These are phyloP conservation scores for Kurtzmaniella cleridarum DNA, from an alignment of 805 yeast species.

Conservation along the genomic window DNA sequence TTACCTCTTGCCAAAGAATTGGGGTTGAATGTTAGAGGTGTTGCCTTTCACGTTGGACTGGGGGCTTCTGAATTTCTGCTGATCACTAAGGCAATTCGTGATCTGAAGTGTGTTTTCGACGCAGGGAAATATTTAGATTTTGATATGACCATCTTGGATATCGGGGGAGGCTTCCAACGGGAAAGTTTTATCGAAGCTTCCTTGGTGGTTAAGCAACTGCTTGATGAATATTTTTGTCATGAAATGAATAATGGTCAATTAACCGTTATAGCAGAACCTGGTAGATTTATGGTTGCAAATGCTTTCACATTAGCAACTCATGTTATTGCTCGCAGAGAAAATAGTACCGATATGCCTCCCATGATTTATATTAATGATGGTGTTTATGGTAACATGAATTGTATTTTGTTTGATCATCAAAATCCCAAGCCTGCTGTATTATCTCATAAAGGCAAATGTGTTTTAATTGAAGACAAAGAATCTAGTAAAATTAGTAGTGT, in stretches of 20 bases:
- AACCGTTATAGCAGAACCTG: slow-evolving; percentile 80
- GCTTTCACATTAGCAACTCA: slow-evolving; percentile 82
- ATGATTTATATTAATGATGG: slow-evolving; percentile 94
- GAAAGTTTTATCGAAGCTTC: slow-evolving; percentile 59
- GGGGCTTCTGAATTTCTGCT: slow-evolving; percentile 76
- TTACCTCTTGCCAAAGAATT: slow-evolving; percentile 58
- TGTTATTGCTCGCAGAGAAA: slow-evolving; percentile 76
- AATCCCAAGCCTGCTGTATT: slow-evolving; percentile 65
- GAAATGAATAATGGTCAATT: slow-evolving; percentile 15
- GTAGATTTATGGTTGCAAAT: slow-evolving; percentile 79
- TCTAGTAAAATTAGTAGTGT: slow-evolving; percentile 12
- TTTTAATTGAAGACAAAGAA: slow-evolving; percentile 19
- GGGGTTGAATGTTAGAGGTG: slow-evolving; percentile 68
- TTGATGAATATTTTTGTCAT: slow-evolving; percentile 57
- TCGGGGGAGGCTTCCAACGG: slow-evolving; percentile 89
- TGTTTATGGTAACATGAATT: slow-evolving; percentile 91
- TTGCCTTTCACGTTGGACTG: slow-evolving; percentile 94
- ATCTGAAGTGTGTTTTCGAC: slow-evolving; percentile 65
- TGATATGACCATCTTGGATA: slow-evolving; percentile 56
- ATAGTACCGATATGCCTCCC: not conserved
- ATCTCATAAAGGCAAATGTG: slow-evolving; percentile 45
- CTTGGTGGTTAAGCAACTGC: slow-evolving; percentile 46
- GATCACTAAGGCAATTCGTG: slow-evolving; percentile 64
- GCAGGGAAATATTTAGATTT: slow-evolving; percentile 31
- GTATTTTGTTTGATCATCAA: slow-evolving; percentile 90